Conservation (phyloP, 495 filamentous ascomycete species). For the Annulohypoxylon maeteangense region DNA sequence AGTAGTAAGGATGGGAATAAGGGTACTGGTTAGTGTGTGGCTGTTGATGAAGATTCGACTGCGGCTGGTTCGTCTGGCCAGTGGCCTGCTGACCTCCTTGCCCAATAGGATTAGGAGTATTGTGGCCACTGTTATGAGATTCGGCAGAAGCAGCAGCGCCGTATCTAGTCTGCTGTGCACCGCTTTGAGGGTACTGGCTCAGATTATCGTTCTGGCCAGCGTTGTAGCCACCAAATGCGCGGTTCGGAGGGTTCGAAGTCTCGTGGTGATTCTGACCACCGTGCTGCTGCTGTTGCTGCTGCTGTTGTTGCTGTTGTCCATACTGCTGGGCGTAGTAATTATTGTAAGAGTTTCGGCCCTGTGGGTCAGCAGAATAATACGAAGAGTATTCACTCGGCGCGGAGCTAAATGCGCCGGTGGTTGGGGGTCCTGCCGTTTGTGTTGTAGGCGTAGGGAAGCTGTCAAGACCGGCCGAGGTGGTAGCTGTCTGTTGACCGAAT, state of each 20-base stretch:
- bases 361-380: conserved; percentile 87
- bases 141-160: conserved; percentile 77
- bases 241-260: conserved; percentile 70
- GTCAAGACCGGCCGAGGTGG: conserved; percentile 58
- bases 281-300: conserved; percentile 66
- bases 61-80: conserved; percentile 57
- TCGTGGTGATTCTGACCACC: conserved; percentile 75
- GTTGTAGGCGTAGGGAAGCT: conserved; percentile 68
- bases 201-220: conserved; percentile 75
- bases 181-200: conserved; percentile 78
- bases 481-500: conserved; percentile 76
- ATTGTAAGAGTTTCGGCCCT: conserved; percentile 76
- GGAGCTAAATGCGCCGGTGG: conserved; percentile 72
- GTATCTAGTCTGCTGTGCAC: conserved; percentile 68
- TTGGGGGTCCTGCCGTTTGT: conserved; percentile 66
- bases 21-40: conserved; percentile 77
- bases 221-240: conserved; percentile 79
- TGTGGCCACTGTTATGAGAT: conserved; percentile 84
- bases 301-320: conserved; percentile 64
- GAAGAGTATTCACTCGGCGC: conserved; percentile 83
- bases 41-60: conserved; percentile 66
- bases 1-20: conserved; percentile 87
- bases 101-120: conserved; percentile 84
- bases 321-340: conserved; percentile 82
- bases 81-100: conserved; percentile 69